These are phyloP conservation scores for Marasmius fiardii DNA, from an alignment of 1,284 basidiomycete species.

Conservation along the genomic window DNA sequence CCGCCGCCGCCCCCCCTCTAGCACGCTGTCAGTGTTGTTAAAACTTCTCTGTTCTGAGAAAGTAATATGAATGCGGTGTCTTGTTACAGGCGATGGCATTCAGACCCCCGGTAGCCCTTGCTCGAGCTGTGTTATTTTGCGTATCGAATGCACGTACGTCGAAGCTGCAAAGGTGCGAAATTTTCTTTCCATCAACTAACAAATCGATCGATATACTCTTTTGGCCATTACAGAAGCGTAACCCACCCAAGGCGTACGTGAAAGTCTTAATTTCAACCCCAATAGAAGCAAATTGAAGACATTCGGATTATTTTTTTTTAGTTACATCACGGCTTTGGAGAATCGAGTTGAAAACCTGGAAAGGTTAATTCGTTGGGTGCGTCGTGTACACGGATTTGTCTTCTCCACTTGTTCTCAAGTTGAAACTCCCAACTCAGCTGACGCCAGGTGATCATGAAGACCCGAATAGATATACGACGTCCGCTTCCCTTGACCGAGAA, in stretches of 20 bases:
- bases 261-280: background rate
- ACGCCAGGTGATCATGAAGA: too few species aligned
- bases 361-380: slow-evolving; percentile 31
- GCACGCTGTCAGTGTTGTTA: slow-evolving; percentile 61
- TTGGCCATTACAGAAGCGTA: slow-evolving; percentile 67
- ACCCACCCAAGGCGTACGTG: slow-evolving; percentile 79
- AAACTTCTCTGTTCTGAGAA: too few species aligned
- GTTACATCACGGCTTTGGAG: slow-evolving; percentile 74
- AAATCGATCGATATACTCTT: background rate
- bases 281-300: background rate
- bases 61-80: background rate
- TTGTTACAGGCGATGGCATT: slow-evolving; percentile 55
- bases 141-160: slow-evolving; percentile 74
- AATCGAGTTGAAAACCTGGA: slow-evolving; percentile 71
- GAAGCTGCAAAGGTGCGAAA: slow-evolving; percentile 64
- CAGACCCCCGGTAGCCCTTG: slow-evolving; percentile 69
- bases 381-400: background rate
- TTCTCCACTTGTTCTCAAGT: too few species aligned
- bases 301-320: slow-evolving; percentile 27
- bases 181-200: background rate
- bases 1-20: slow-evolving; percentile 21
- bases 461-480: too few species aligned
- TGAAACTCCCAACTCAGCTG: too few species aligned
- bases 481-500: background rate
- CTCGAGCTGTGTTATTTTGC: slow-evolving; percentile 76